phyloP scores from a whole-genome alignment of 805 yeast species.

The Myxozyma monticola region DNA sequence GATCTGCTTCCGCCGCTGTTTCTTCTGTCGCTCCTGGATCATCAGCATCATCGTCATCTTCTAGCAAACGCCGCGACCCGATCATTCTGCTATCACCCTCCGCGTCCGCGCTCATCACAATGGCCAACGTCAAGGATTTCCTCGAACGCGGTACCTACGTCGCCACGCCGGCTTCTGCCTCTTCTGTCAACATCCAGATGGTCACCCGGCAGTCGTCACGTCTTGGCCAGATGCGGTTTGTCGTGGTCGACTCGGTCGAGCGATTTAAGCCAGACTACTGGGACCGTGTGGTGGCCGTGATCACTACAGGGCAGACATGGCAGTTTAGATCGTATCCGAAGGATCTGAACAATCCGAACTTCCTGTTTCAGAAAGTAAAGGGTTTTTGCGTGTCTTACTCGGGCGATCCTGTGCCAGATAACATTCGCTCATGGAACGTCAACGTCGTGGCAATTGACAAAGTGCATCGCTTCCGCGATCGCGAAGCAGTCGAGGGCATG shows the following conservation, averaged over 20 bases:
- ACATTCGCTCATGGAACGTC: slow-evolving; percentile 86
- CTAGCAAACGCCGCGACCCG: slow-evolving; percentile 54
- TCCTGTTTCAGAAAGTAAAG: slow-evolving; percentile 75
- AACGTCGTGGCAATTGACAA: slow-evolving; percentile 68
- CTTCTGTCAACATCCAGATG: slow-evolving; percentile 45
- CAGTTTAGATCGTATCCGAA: slow-evolving; percentile 81
- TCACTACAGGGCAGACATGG: slow-evolving; percentile 98
- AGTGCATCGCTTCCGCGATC: slow-evolving; percentile 75
- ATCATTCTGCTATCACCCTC: slow-evolving; percentile 77
- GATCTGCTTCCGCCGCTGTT: neutral
- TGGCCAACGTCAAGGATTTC: slow-evolving; percentile 65
- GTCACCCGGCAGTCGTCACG: slow-evolving; percentile 57
- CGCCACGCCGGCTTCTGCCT: slow-evolving; percentile 44
- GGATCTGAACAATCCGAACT: slow-evolving; percentile 69
- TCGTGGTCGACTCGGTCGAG: slow-evolving; percentile 86
- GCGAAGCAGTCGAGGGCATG: slow-evolving; percentile 77
- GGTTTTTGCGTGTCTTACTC: slow-evolving; percentile 78
- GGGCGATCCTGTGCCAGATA: slow-evolving; percentile 76
- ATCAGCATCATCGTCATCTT: neutral
- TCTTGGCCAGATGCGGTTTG: slow-evolving; percentile 60
- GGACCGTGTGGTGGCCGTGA: slow-evolving; percentile 94
- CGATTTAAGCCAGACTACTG: slow-evolving; percentile 93
- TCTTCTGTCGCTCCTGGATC: slow-evolving; percentile 4
- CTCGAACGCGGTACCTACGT: slow-evolving; percentile 70
- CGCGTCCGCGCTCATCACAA: slow-evolving; percentile 67